Base-by-base conservation (phyloP, 1,139 yeast species). In the Suhomyces panamericanus region DNA sequence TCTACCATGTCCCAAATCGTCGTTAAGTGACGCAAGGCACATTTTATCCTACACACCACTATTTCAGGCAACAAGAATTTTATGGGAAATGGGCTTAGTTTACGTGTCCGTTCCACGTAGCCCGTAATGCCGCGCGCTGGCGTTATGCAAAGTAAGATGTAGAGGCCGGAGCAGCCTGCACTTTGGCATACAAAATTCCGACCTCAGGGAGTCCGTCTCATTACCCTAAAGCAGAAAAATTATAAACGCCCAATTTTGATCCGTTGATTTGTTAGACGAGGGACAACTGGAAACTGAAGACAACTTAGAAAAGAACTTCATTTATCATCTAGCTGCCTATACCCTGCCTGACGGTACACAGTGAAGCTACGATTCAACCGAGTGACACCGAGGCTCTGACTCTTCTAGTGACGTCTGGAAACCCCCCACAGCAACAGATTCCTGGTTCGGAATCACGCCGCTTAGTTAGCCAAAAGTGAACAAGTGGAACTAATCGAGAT, bases 221-320 rank as follows among this genome's bases (percentile, higher is more conserved):
- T 39, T 45, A 39, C 14, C 49, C 49, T 30, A 39, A 46, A 39
- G 40, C 29, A 46, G 49, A 46, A 46, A 46, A 46, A 46, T 39
- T 35, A 41, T 38, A 41, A 44, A 35, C 49, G 46, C 42, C 42
- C 46, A 42, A 42, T 42, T 42, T 38, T 46, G 49, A 46, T 46
- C 49, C 49, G 42, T 39, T 32, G 41, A 34, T 41, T 34, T 35
- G 38, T 41, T 44, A 41, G 48, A 44, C 48, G 48, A 44, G 38
- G 31, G 38, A n/a, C 17, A 35, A 27, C 36, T 34, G 22, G 36
- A 24, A 22, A 34, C 36, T 34, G 14, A 34, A 24, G 36, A 22
- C 16, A 34, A 34, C 29, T 34, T 17, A 32, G 35, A 32, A 32
- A 32, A 32, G 35, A 32, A 32, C 22, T 32, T 32, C 22, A 26